These are phyloP conservation scores for Usnea hakonensis DNA, from an alignment of 495 filamentous ascomycete species.

Conservation along the genomic window DNA sequence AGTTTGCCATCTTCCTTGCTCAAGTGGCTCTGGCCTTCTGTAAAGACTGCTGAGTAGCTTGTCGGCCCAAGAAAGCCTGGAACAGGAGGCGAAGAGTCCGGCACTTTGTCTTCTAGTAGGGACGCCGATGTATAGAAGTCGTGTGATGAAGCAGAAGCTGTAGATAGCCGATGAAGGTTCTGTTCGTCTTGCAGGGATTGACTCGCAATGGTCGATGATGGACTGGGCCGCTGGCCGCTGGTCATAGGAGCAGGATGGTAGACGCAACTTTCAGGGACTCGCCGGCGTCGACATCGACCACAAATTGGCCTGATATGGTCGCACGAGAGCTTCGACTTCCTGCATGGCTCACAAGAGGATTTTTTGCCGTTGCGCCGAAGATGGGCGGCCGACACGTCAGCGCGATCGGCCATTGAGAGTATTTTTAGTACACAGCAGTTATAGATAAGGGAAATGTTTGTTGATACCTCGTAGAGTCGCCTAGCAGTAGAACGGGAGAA, in stretches of 20 bases:
- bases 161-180: background rate
- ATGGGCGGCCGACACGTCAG: background rate
- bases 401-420: background rate
- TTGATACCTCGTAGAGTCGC: too few species aligned
- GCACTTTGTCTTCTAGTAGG: background rate
- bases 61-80: background rate
- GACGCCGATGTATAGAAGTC: background rate
- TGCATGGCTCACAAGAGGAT: constrained; percentile 45
- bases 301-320: constrained; percentile 39
- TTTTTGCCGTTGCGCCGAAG: background rate
- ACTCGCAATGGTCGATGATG: background rate
- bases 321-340: constrained; percentile 46
- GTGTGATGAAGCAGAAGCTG: background rate
- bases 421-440: too few species aligned
- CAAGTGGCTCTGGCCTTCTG: background rate
- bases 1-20: background rate
- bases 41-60: background rate
- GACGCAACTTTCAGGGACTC: constrained; percentile 32
- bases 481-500: too few species aligned
- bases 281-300: constrained; percentile 32
- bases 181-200: background rate
- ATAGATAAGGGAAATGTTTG: too few species aligned
- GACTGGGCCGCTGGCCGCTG: constrained; percentile 2
- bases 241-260: constrained; percentile 43
- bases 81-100: background rate